Evolutionary conservation across 768 basidiomycete genomes (phyloP).

Genomic region (Amylocystis lapponica): DNA sequence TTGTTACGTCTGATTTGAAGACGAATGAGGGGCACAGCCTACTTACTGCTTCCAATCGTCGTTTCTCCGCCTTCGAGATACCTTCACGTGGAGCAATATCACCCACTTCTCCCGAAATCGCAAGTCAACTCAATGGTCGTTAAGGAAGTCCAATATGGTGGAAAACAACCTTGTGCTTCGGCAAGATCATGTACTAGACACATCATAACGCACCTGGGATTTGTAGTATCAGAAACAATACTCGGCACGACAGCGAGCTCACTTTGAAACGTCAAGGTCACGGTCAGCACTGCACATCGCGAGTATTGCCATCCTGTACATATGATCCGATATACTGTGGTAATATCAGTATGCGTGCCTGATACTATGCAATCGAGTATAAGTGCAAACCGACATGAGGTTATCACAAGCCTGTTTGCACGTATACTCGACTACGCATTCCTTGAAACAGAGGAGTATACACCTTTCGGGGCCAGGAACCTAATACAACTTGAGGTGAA

Average conservation of each 20-base stretch:
- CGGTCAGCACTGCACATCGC: constrained; percentile 80
- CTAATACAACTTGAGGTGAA: no score
- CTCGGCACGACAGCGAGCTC: constrained; percentile 13
- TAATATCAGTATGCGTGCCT: not conserved
- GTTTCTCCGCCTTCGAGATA: constrained; percentile 78
- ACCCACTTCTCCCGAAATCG: constrained; percentile 50
- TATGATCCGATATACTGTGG: constrained; percentile 86
- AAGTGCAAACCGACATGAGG: not conserved
- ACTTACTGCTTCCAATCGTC: constrained; percentile 62
- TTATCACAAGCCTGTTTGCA: not conserved
- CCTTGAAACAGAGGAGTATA: not conserved
- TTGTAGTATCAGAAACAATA: not conserved
- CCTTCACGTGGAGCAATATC: constrained; percentile 91
- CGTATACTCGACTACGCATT: not conserved
- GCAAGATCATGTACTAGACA: constrained; percentile 91
- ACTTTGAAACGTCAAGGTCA: constrained; percentile 73
- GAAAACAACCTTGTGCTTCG: constrained; percentile 73
- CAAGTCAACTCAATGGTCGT: not conserved
- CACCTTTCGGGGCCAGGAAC: constrained; percentile 84
- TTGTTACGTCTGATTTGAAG: no score
- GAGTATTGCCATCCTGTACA: constrained; percentile 96
- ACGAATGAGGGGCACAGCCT: no score
- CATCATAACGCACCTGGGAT: constrained; percentile 77
- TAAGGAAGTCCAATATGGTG: not conserved
- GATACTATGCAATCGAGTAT: not conserved